Evolutionary conservation across 1,139 yeast genomes (phyloP), one percentile per base, ranked within the genome.

Genomic region (Yamadazyma dushanensis): DNA sequence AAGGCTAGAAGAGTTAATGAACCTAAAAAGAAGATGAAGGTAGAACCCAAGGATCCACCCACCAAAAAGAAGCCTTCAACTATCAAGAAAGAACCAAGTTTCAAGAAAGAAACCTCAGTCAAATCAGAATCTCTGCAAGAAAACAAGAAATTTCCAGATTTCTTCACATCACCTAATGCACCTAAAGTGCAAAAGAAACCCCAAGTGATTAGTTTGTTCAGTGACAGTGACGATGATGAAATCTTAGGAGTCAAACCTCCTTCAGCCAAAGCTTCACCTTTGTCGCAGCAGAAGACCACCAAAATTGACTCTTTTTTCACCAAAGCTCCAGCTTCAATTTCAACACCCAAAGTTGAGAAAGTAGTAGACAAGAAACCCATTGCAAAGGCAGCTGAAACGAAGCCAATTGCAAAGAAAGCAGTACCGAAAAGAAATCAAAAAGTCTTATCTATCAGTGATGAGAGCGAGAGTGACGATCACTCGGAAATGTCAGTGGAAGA

Each of bases 171-270:
- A 5, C 44, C 47, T n/a, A 18, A 16, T 6, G 30, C 31, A 5
- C 31, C 35, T 22, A 28, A 19, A 11, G 34, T 25, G 3, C 37
- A 41, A 23, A 38, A 38, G 16, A 36, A 30, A 27, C 26, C 41
- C 2, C 41, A 46, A 18, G 37, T 42, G 4, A 31, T 46, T 19
- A 44, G 46, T 31, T 27, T 46, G 7, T 64, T 63, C 41, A 57
- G 60, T 39, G 70, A 63, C 38, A 59, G 66, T 39, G 68, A 62
- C 21, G 68, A 63, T 30, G 68, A 63, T 32, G 63, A 56, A 29
- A 41, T 52, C 26, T 44, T 52, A 26, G 57, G 57, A 13, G 29
- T 40, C 9, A 44, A 40, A 19, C 42, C 49, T 1, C 20, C 34
- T 4, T 32, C 39, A 8, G 29, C 32, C 17, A 32, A 32, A 16